phyloP scores from a whole-genome alignment of 176 grass and related monocot genomes.

The Phoenix dactylifera region DNA sequence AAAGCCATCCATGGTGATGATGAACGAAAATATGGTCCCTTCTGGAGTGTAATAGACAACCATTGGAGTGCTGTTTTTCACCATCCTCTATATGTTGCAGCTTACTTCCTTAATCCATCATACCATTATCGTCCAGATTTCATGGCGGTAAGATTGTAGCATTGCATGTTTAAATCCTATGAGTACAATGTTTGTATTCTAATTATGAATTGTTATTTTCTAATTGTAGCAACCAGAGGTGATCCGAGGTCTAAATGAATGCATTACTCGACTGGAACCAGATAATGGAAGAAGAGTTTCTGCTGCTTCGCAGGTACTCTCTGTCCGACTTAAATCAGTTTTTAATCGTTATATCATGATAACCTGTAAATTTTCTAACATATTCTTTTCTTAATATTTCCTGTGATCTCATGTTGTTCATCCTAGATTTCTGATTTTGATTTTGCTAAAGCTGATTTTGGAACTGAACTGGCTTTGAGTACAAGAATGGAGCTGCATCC shows the following conservation, averaged over 20 bases:
- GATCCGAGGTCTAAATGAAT: conserved; percentile 29
- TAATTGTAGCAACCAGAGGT: conserved; percentile 29
- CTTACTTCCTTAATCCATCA: conserved; percentile 30
- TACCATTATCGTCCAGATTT: conserved; percentile 22
- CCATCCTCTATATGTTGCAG: conserved; percentile 27
- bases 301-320: conserved; percentile 18
- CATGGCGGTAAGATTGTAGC: conserved; percentile 16
- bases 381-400: not conserved
- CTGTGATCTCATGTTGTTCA: not conserved
- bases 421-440: conserved; percentile 28
- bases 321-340: not conserved
- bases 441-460: conserved; percentile 33
- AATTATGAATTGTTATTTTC: conserved; percentile 5
- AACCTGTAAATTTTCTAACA: no score
- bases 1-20: conserved; percentile 19
- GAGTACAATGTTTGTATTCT: not conserved
- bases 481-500: conserved; percentile 29
- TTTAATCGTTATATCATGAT: not conserved
- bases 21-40: conserved; percentile 21
- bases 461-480: conserved; percentile 21
- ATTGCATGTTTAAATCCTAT: not conserved
- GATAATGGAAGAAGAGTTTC: conserved; percentile 26
- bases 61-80: conserved; percentile 19
- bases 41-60: conserved; percentile 21
- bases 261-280: conserved; percentile 23